phyloP scores from a whole-genome alignment of 208 protist species.

The Trypanosoma lewisi region DNA sequence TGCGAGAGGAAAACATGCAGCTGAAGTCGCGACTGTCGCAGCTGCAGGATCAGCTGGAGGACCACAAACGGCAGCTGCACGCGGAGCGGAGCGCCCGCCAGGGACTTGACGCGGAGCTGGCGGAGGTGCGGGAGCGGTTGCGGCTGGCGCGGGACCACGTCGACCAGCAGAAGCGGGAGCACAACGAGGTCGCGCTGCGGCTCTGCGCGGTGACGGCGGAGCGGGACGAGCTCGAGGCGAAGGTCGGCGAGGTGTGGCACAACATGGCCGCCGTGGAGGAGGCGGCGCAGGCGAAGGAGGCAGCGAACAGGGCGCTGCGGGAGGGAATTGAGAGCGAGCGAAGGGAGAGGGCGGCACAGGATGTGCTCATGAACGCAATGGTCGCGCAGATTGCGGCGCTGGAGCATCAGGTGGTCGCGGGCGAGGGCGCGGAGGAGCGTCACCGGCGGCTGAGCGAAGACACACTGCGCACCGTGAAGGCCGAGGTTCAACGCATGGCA shows the following conservation, averaged over 20 bases:
- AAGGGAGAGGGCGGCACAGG: conserved; percentile 22
- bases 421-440: conserved; percentile 14
- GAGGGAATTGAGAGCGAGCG: conserved; percentile 14
- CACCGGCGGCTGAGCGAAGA: conserved; percentile 21
- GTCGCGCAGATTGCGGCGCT: conserved; percentile 20
- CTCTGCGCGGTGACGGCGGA: conserved; percentile 44
- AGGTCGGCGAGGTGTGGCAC: conserved; percentile 62
- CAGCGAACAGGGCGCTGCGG: conserved; percentile 16
- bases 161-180: conserved; percentile 44
- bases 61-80: conserved; percentile 27
- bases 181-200: conserved; percentile 32
- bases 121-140: conserved; percentile 40
- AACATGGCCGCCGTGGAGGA: conserved; percentile 38
- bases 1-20: conserved; percentile 25
- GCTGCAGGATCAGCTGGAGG: conserved; percentile 33
- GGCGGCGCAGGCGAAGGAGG: conserved; percentile 26
- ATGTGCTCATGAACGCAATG: conserved; percentile 25
- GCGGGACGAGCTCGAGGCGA: conserved; percentile 55
- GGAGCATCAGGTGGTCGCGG: conserved; percentile 21
- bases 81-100: conserved; percentile 32
- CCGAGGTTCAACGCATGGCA: conserved; percentile 13
- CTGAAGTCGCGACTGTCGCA: conserved; percentile 21
- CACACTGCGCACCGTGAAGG: background rate
- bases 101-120: conserved; percentile 28
- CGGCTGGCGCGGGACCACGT: conserved; percentile 17